Evolutionary conservation across 2,329 filamentous ascomycete species (phyloP).

Genomic region (Grosmannia huntii): DNA sequence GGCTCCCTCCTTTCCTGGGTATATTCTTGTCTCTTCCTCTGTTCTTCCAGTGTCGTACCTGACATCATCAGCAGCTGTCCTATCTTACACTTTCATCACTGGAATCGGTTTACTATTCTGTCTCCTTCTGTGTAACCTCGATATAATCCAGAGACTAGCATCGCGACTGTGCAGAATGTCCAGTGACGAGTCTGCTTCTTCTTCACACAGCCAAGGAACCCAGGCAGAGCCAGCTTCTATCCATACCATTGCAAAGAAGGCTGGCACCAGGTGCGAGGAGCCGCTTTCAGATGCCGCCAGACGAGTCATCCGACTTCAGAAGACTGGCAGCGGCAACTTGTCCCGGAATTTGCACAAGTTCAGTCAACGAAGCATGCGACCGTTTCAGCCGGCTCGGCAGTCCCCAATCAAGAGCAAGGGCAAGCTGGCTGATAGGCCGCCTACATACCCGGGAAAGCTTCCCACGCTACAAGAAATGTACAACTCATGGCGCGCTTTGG

Average conservation of each 20-base stretch:
- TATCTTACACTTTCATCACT: neutral
- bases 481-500: slow-evolving; percentile 11
- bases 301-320: slow-evolving; percentile 6
- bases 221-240: neutral
- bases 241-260: neutral
- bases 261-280: neutral
- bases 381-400: neutral
- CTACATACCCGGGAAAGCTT: neutral
- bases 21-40: neutral
- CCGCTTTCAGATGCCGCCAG: slow-evolving; percentile 2
- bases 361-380: neutral
- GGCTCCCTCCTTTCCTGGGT: neutral
- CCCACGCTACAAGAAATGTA: slow-evolving; percentile 13
- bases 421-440: neutral
- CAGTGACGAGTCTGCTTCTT: neutral
- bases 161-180: neutral
- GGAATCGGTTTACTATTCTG: neutral
- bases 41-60: neutral
- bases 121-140: neutral
- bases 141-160: neutral
- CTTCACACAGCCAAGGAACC: neutral
- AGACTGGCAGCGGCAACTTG: neutral
- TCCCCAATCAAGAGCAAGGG: neutral
- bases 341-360: neutral
- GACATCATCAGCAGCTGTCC: neutral